Evolutionary conservation across 768 basidiomycete genomes (phyloP).

Genomic region (Lactarius sp.): DNA sequence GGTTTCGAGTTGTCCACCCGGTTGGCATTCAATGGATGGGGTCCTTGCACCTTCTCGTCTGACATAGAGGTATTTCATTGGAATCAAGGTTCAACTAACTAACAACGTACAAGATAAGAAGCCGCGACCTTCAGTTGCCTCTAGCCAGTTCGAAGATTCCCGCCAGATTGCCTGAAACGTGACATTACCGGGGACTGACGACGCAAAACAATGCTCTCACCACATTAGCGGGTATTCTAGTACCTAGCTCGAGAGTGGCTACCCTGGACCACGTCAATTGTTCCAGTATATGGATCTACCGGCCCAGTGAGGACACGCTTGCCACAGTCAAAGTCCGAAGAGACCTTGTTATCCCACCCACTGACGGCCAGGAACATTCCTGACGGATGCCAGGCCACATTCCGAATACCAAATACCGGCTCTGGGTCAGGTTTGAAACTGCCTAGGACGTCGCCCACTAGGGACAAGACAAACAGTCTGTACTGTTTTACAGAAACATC

Average conservation of each 20-base stretch:
- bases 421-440: conserved; percentile 70
- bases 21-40: conserved; percentile 46
- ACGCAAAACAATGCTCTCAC: conserved; percentile 39
- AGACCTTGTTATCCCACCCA: conserved; percentile 87
- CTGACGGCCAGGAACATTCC: conserved; percentile 76
- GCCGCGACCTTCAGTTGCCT: conserved; percentile 76
- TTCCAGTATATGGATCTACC: conserved; percentile 70
- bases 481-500: conserved; percentile 43
- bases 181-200: conserved; percentile 5
- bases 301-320: neutral
- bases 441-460: conserved; percentile 58
- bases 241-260: conserved; percentile 55
- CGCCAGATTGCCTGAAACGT: conserved; percentile 67
- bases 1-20: conserved; percentile 57
- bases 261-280: conserved; percentile 69
- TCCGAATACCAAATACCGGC: conserved; percentile 78
- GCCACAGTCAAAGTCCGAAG: conserved; percentile 8
- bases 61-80: neutral
- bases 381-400: conserved; percentile 79
- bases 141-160: conserved; percentile 82
- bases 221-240: conserved; percentile 49
- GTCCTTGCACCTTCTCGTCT: conserved; percentile 65
- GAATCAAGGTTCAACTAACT: neutral
- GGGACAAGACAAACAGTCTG: conserved; percentile 64
- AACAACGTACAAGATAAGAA: conserved; percentile 72